Percentiles rank a stretch among this genome's conserved stretches.
Conservation (phyloP, 169 alveolate species). For the Cryptosporidium felis region DNA sequence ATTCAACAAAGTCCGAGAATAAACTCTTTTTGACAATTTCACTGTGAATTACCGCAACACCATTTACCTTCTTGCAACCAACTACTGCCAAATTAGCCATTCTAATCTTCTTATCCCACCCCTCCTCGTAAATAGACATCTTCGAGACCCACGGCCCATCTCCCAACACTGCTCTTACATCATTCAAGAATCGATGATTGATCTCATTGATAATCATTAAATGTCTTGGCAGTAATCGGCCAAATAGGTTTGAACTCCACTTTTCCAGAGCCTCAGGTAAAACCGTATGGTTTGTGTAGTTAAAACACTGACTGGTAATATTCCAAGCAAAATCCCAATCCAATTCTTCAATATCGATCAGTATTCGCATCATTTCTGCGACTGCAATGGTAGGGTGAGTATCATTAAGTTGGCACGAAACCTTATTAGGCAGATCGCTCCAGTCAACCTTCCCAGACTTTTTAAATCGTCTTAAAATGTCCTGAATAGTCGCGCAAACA, state of each 20-base stretch:
- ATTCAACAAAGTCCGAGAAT: constrained; percentile 88
- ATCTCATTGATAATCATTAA: constrained; percentile 89
- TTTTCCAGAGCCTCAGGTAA: constrained; percentile 97
- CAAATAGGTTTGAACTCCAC: constrained; percentile 92
- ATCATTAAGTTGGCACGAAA: constrained; percentile 89
- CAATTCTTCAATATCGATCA: constrained; percentile 89
- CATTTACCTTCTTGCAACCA: constrained; percentile 90
- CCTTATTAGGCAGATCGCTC: constrained; percentile 89
- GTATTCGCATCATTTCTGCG: constrained; percentile 91
- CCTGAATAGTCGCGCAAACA: constrained; percentile 93
- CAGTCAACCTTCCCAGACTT: constrained; percentile 86
- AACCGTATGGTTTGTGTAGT: constrained; percentile 96
- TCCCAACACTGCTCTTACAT: constrained; percentile 79
- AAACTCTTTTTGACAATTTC: constrained; percentile 83
- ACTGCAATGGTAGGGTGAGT: constrained; percentile 97
- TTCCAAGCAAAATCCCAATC: constrained; percentile 92
- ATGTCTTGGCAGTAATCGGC: constrained; percentile 90
- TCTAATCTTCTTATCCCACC: constrained; percentile 85
- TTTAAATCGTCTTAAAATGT: constrained; percentile 86
- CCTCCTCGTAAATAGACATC: constrained; percentile 90
- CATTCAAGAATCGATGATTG: constrained; percentile 87
- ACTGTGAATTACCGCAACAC: constrained; percentile 94
- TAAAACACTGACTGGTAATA: constrained; percentile 83
- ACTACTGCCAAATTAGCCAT: constrained; percentile 93
- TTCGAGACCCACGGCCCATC: constrained; percentile 79